Evolutionary conservation across 148 eudicot species (phyloP), one percentile per base, ranked within the genome.

Genomic region (Persicaria tinctoria): DNA sequence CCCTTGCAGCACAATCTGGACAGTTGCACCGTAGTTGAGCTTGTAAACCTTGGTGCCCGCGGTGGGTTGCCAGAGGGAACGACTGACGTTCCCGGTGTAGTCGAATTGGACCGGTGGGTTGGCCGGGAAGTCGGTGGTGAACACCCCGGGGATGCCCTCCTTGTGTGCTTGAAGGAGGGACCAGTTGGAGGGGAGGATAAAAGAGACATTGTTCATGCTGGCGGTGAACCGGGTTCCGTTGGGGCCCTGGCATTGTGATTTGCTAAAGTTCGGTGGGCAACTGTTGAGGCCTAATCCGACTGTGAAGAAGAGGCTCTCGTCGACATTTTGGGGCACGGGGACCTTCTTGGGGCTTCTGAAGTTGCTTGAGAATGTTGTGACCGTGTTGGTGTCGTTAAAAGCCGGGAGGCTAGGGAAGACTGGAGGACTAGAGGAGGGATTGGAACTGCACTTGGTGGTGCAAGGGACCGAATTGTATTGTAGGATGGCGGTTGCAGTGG

Each of bases 201-300:
- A 76, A 50, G 72, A 62, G 55, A 66, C 53, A 41, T 76, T 76
- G 62, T 51, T 76, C 78, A 76, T 76, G 73, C 78, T 76, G 20
- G 78, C 56, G 0, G 73, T 41, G 56, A 76, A 50, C 6, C 78
- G 69, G 11, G 72, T 76, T 8, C 73, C 78, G 53, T 76, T 76
- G 0, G 78, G 78, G 2, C 72, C 73, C 32, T 49, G 46, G 62
- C 78, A 76, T 1, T 38, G 18, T 2, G 20, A 51, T 48, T 62
- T 76, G 72, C 72, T 16, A 10, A 68, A 50, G 63, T 27, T 38
- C 17, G 69, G 8, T 23, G 44, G 56, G 59, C 69, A 51, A 32
- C 27, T 14, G 73, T 76, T 47, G 73, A 70, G 73, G 8, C 73
- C 73, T 70, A 70, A 18, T 17, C 73, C 73, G 4, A 76, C 60